Base-by-base conservation (phyloP, 768 basidiomycete species). In the Rossbeevera mucosa region DNA sequence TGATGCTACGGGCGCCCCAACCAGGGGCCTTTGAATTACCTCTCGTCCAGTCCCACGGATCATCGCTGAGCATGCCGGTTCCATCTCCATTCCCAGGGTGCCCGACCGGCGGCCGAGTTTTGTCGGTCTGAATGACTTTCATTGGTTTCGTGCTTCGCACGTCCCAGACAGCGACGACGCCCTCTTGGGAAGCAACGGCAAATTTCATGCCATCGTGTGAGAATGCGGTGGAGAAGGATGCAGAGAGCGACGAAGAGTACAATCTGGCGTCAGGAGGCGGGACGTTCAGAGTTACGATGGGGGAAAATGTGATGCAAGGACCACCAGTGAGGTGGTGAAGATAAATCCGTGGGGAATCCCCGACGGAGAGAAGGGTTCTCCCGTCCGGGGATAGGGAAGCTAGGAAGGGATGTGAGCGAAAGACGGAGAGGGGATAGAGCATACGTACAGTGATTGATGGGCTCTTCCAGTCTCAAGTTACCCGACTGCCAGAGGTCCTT, bases 371-470 rank as follows among this genome's bases (percentile, higher is more conserved):
- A 13, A 97, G 77, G 0, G 86, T 92, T 42, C 82, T 80, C 1
- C 92, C 88, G 61, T 95, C 91, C 0, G 91, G 92, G 0, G 92
- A 93, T 59, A 97, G 80, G 8, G 93, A 93, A 4, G 90, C 91
- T 94, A 49, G 41, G 38, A 44, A 55, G 18, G 36, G 38, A 51
- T 38, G 48, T 57, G 45, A 58, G 52, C 28, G 48, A 53, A 26
- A 43, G 44, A 29, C 22, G 21, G 36, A 22, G 53, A 24, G 43
- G 24, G 45, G 28, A 13, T 36, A 41, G 21, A 28, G 48, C 46
- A 51, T 14, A 75, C 88, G 50, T 59, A 91, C 88, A 88, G 57
- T 92, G 88, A 62, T 92, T 93, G 41, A 93, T 79, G 3, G 89
- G 80, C 8, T 88, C 88, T 53, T 80, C 77, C 13, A 91, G 68